Evolutionary conservation across 306 rosid genomes (phyloP).

Genomic region (Pyrus communis): DNA sequence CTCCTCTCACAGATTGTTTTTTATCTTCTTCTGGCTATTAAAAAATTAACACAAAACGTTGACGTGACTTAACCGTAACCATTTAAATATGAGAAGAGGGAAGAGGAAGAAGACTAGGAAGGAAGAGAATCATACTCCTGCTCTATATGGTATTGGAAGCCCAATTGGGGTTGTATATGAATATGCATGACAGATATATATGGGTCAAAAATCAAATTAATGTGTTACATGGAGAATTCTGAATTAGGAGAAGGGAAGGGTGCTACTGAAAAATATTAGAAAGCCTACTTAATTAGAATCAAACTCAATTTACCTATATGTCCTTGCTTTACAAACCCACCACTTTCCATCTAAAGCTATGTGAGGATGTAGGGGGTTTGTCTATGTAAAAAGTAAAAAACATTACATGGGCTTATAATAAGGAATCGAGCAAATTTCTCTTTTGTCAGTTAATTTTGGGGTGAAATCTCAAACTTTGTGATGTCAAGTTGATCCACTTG

Average conservation of each 20-base stretch:
- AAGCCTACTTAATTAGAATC: neutral
- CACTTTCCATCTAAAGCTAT: neutral
- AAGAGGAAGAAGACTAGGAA: no score
- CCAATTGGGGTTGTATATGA: neutral
- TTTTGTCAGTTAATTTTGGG: no score
- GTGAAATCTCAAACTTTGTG: no score
- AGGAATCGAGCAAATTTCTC: no score
- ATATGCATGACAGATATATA: neutral
- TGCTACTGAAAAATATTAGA: neutral
- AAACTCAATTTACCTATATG: neutral
- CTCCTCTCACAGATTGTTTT: no score
- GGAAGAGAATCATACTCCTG: neutral
- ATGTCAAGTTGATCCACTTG: no score
- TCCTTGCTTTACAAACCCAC: neutral
- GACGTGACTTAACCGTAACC: no score
- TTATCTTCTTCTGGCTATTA: no score
- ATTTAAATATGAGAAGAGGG: fast-evolving
- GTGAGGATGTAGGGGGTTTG: no score
- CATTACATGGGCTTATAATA: no score
- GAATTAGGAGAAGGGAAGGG: neutral
- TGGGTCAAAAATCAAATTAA: neutral
- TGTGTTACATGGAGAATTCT: neutral
- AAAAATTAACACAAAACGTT: no score
- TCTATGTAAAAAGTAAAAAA: no score
- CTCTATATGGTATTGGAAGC: neutral